A percentile compares a stretch with the other conserved stretches of the same genome.
Evolutionary conservation across 108 stramenopile species (phyloP).

Genomic region (Fragilaria crotonensis): DNA sequence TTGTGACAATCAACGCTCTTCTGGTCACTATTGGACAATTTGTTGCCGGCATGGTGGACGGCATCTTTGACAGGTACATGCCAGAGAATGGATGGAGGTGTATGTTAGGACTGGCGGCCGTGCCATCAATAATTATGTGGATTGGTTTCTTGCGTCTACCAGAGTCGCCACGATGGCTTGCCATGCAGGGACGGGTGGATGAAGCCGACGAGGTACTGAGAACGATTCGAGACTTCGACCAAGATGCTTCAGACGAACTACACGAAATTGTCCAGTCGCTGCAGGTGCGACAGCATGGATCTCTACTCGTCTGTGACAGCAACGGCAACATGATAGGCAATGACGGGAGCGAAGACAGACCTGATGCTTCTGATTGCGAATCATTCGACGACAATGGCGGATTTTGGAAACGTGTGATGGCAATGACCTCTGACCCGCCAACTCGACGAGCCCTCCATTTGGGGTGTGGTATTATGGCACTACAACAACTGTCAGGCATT

Average conservation of each 20-base stretch:
- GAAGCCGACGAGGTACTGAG: constrained; percentile 56
- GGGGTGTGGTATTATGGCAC: constrained; percentile 79
- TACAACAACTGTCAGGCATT: constrained; percentile 85
- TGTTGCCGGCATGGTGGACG: constrained; percentile 74
- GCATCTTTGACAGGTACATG: constrained; percentile 31
- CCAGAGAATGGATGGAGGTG: constrained; percentile 62
- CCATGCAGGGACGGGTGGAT: constrained; percentile 27
- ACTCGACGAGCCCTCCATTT: constrained; percentile 54
- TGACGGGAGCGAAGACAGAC: neutral
- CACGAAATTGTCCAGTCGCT: constrained; percentile 26
- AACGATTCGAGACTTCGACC: constrained; percentile 22
- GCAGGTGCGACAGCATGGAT: neutral
- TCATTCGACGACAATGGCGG: neutral
- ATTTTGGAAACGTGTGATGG: constrained; percentile 9
- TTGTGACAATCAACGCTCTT: constrained; percentile 74
- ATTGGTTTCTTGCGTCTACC: constrained; percentile 56
- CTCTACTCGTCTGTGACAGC: constrained; percentile 15
- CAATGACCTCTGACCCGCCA: constrained; percentile 35
- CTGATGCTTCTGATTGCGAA: neutral
- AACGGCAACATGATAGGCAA: neutral
- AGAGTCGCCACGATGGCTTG: constrained; percentile 84
- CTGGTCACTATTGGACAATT: constrained; percentile 77
- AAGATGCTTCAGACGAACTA: constrained; percentile 33
- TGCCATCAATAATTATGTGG: constrained; percentile 46
- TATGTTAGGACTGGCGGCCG: constrained; percentile 75